Percentiles rank a stretch among this genome's conserved stretches.
Evolutionary conservation across 129 eudicot species (phyloP).

Genomic region (Flaveria trinervia): DNA sequence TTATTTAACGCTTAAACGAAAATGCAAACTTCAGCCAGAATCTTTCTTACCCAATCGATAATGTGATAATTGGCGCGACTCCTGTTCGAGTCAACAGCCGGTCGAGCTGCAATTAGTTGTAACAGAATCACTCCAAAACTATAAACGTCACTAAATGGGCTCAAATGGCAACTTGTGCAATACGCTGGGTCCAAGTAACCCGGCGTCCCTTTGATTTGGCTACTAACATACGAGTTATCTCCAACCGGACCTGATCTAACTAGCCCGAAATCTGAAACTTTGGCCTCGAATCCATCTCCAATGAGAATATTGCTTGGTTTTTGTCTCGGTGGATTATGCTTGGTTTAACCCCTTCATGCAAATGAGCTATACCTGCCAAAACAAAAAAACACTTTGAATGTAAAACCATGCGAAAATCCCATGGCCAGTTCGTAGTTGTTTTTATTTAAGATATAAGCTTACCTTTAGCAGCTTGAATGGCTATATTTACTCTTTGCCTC

Average conservation of each 20-base stretch:
- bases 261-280: constrained; percentile 83
- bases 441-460: constrained; percentile 4
- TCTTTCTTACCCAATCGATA: constrained; percentile 64
- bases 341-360: constrained; percentile 70
- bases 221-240: constrained; percentile 79
- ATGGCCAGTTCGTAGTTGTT: no score
- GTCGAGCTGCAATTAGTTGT: constrained; percentile 77
- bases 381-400: neutral
- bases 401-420: neutral
- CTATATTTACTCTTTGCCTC: constrained; percentile 75
- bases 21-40: no score
- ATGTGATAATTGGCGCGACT: constrained; percentile 49
- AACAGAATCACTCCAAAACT: constrained; percentile 81
- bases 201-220: constrained; percentile 74
- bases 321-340: constrained; percentile 75
- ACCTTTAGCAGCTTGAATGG: constrained; percentile 90
- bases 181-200: constrained; percentile 91
- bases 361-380: constrained; percentile 64
- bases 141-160: constrained; percentile 77
- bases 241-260: constrained; percentile 69
- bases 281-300: constrained; percentile 73
- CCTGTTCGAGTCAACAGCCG: constrained; percentile 59
- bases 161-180: constrained; percentile 63
- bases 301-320: constrained; percentile 80
- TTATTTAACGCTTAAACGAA: no score